Evolutionary conservation across 1,284 basidiomycete species (phyloP).

Genomic region (Cryptococcus amylolentus): DNA sequence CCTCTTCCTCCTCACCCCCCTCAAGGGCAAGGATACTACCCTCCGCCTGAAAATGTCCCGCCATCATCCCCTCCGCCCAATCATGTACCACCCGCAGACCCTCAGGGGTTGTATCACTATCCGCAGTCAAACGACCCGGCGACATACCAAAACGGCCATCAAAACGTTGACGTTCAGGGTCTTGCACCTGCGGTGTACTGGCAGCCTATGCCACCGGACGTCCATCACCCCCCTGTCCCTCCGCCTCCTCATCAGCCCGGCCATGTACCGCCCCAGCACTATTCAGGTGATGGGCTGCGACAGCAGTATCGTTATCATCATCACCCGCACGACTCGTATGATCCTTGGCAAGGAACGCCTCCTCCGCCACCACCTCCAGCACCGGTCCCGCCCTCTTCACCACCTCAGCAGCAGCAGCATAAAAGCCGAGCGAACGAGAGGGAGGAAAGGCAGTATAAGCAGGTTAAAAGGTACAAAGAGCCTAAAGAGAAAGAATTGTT

Average conservation of each 20-base stretch:
- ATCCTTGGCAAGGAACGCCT: background rate
- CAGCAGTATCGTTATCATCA: background rate
- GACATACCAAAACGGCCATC: background rate
- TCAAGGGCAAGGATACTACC: background rate
- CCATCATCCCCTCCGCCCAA: background rate
- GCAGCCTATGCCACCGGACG: background rate
- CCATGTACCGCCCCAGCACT: too few relatives aligned
- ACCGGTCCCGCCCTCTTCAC: background rate
- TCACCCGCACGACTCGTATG: background rate
- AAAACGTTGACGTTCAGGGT: background rate
- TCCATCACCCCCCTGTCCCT: background rate
- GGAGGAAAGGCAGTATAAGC: background rate
- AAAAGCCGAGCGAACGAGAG: too few relatives aligned
- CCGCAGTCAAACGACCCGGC: background rate
- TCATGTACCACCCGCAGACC: background rate
- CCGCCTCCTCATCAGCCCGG: background rate
- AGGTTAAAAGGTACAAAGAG: background rate
- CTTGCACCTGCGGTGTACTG: background rate
- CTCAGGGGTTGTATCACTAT: background rate
- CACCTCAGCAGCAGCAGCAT: too few relatives aligned
- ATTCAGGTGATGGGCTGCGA: background rate
- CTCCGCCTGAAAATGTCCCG: background rate
- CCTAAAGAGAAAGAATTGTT: background rate
- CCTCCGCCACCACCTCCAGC: background rate
- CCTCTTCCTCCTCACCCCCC: background rate